phyloP scores from a whole-genome alignment of 345 rosid species.

The Populus davidiana region DNA sequence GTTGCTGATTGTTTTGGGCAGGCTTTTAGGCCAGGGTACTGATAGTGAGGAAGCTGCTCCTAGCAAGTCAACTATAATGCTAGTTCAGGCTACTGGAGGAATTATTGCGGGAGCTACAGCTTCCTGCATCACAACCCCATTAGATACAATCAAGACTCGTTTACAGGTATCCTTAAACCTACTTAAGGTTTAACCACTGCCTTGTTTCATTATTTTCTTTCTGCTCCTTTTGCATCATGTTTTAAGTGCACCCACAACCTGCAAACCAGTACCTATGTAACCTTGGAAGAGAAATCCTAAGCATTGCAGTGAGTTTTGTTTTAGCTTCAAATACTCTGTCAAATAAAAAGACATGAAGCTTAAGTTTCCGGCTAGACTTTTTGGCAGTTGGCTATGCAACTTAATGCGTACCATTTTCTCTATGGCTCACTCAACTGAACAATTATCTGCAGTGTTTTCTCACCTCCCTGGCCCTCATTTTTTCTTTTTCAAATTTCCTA shows the following conservation, averaged over 20 bases:
- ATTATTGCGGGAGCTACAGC: conserved; percentile 93
- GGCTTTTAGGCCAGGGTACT: conserved; percentile 60
- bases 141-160: conserved; percentile 96
- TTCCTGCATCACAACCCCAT: conserved; percentile 85
- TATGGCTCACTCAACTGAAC: background rate
- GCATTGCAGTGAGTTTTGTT: background rate
- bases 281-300: background rate
- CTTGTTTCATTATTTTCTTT: background rate
- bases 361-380: background rate
- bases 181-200: conserved; percentile 7
- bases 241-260: background rate
- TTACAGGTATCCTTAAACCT: conserved; percentile 59
- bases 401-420: background rate
- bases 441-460: background rate
- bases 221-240: background rate
- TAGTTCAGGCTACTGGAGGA: conserved; percentile 93
- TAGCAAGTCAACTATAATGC: conserved; percentile 48
- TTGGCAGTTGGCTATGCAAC: background rate
- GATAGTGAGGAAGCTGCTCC: conserved; percentile 48
- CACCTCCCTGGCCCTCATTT: background rate
- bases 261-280: background rate
- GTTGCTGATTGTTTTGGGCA: conserved; percentile 35
- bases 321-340: background rate
- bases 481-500: background rate
- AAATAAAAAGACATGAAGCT: background rate